Evolutionary conservation across 345 rosid species (phyloP).

Genomic region (Brassica juncea): DNA sequence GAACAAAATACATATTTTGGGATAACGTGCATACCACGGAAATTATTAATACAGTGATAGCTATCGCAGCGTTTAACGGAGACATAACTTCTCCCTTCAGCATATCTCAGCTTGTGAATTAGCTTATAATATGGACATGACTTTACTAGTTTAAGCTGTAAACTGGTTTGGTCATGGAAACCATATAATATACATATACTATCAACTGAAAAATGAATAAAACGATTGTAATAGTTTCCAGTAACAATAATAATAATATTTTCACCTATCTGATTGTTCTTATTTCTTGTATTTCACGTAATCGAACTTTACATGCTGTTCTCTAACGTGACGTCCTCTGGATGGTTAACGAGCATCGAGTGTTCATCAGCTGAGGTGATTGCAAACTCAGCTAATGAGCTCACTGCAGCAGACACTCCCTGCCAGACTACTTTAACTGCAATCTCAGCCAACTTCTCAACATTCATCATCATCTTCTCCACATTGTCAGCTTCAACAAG

Average conservation of each 20-base stretch:
- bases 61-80: slow-evolving; percentile 27
- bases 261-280: not conserved
- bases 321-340: not conserved
- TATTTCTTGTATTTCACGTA: not conserved
- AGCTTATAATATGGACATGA: not conserved
- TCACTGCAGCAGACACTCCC: slow-evolving; percentile 86
- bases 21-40: slow-evolving; percentile 60
- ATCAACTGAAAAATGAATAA: not conserved
- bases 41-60: slow-evolving; percentile 29
- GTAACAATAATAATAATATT: too few relatives aligned
- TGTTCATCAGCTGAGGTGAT: slow-evolving; percentile 64
- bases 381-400: slow-evolving; percentile 70
- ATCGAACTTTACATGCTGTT: not conserved
- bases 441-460: slow-evolving; percentile 60
- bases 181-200: not conserved
- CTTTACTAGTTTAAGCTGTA: not conserved
- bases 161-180: not conserved
- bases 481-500: slow-evolving; percentile 58
- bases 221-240: too few relatives aligned
- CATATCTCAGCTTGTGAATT: slow-evolving; percentile 29
- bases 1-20: slow-evolving; percentile 49
- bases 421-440: slow-evolving; percentile 79
- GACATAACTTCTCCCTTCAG: slow-evolving; percentile 12
- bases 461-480: slow-evolving; percentile 40
- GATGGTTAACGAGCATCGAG: slow-evolving; percentile 51